Base-by-base conservation (phyloP, 1,139 yeast species). In the Saccharomyces pastorianus region DNA sequence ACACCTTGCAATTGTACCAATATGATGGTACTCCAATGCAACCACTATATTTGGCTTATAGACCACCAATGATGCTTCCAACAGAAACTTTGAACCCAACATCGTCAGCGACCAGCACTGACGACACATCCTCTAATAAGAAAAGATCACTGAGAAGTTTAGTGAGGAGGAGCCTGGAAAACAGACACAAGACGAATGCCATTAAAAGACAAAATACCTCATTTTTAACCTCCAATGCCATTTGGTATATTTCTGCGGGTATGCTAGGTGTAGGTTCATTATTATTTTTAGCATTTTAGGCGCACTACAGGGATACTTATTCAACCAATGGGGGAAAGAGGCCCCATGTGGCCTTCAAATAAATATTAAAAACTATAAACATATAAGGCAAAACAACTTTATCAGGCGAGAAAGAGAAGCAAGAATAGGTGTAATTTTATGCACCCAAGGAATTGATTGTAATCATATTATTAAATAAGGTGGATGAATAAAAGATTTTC, bases 41-140 rank as follows among this genome's bases (percentile, higher is more conserved):
- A 62, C 98, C 99, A 0, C 73, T 93, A 64, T 93, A 88, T 70
- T 78, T 93, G 71, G 96, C 95, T 2, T 93, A 91, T 75, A 81
- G 80, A 66, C 99, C 99, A 7, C 96, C 99, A 20, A 77, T 86
- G 80, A 93, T 93, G 99, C 80, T 93, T 59, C 99, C 99, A 25
- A 93, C 99, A 1, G 73, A 72, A 55, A 91, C 97, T 1, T 76
- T 93, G 77, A 91, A 90, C 70, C 98, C 98, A 29, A 88, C 96
- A 2, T 54, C 50, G n/a, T 76, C 76, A 49, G 66, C 66, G 7
- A 74, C 75, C 2, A 73, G 74, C 25, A 73, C 73, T 50, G 71
- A 77, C 31, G 69, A 68, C 50, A 31, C 48, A 11, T 55, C 67
- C 17, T 60, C 61, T 13, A 46, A 64, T 41, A 60, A 59, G 14